A percentile compares a stretch with the other conserved stretches of the same genome.
phyloP scores from a whole-genome alignment of 306 rosid genomes.

The Sechiopsis laciniata region DNA sequence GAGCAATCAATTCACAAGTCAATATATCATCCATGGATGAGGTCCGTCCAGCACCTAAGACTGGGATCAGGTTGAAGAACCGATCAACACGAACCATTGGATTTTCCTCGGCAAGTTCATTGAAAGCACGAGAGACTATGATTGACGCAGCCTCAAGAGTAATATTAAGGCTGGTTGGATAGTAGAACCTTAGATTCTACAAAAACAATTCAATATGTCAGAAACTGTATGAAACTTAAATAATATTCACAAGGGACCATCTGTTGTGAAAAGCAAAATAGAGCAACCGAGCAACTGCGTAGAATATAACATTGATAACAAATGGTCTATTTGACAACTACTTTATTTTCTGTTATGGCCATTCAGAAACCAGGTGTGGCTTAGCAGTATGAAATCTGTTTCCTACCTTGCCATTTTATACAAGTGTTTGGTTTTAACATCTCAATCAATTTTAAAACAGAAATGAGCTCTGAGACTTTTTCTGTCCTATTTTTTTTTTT shows the following conservation, averaged over 20 bases:
- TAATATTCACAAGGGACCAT: not conserved
- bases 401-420: too few relatives aligned
- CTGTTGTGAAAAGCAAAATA: too few relatives aligned
- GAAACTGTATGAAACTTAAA: not conserved
- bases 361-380: too few relatives aligned
- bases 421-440: too few relatives aligned
- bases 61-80: slow-evolving; percentile 83
- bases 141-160: slow-evolving; percentile 41
- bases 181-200: slow-evolving; percentile 74
- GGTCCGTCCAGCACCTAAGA: slow-evolving; percentile 59
- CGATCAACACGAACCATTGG: slow-evolving; percentile 35
- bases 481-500: too few relatives aligned
- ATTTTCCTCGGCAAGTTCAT: slow-evolving; percentile 47
- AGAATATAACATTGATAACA: too few relatives aligned
- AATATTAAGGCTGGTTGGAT: slow-evolving; percentile 47
- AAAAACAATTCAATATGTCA: slow-evolving; percentile 25
- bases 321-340: too few relatives aligned
- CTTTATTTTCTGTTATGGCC: too few relatives aligned
- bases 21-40: slow-evolving; percentile 55
- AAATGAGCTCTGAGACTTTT: too few relatives aligned
- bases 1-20: slow-evolving; percentile 76
- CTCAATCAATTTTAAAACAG: too few relatives aligned
- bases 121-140: slow-evolving; percentile 46
- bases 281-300: too few relatives aligned
- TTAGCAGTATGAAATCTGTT: too few relatives aligned